Conservation (phyloP, 331 rosid species). For the Prunus yedoensis region DNA sequence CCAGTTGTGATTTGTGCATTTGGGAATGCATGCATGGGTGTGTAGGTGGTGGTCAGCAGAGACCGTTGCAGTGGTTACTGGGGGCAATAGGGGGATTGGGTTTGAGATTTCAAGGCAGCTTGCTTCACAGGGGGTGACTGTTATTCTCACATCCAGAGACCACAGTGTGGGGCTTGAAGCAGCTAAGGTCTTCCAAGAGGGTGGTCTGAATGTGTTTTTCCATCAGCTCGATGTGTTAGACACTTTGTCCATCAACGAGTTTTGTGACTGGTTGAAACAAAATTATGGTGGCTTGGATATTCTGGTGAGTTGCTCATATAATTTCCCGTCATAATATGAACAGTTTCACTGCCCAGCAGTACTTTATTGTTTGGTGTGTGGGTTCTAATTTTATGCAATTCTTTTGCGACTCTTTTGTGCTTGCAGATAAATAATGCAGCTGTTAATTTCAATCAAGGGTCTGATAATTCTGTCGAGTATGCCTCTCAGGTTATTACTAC, state of each 20-base stretch:
- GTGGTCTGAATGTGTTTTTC: conserved; percentile 67
- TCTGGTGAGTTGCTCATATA: conserved; percentile 47
- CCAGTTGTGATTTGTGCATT: conserved; percentile 1
- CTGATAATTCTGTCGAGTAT: conserved; percentile 69
- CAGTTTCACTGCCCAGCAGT: not conserved
- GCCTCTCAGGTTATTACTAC: conserved; percentile 63
- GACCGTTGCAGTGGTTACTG: conserved; percentile 82
- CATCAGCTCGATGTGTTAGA: conserved; percentile 86
- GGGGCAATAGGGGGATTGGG: conserved; percentile 95
- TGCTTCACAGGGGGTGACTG: conserved; percentile 74
- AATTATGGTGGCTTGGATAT: conserved; percentile 81
- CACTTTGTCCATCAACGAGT: conserved; percentile 51
- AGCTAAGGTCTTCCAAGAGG: conserved; percentile 77
- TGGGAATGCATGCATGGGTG: conserved; percentile 1
- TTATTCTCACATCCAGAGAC: conserved; percentile 79
- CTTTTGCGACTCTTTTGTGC: not conserved
- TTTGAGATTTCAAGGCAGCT: conserved; percentile 81
- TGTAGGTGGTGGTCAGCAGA: conserved; percentile 94
- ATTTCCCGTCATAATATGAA: not conserved
- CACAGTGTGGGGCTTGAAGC: conserved; percentile 73
- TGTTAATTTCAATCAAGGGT: conserved; percentile 80
- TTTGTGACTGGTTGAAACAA: conserved; percentile 73
- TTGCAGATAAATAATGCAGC: conserved; percentile 89
- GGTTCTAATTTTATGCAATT: not conserved
- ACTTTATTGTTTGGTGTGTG: not conserved